These are phyloP conservation scores for Stentor coeruleus DNA, from an alignment of 73 alveolate species.

Conservation along the genomic window DNA sequence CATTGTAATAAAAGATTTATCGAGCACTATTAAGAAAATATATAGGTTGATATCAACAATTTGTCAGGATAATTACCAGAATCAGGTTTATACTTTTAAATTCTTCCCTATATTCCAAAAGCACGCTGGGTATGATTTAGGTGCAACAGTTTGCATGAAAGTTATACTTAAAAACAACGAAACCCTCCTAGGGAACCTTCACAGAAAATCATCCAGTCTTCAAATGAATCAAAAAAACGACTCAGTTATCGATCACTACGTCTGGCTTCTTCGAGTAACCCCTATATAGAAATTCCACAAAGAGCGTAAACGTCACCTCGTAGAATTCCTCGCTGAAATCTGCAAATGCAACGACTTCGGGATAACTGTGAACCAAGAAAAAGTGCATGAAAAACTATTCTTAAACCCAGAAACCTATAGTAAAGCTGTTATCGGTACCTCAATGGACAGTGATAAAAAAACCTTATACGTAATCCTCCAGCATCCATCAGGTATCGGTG, in stretches of 20 bases:
- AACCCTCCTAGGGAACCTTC: neutral
- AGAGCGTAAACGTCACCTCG: conserved; percentile 16
- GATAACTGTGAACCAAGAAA: conserved; percentile 16
- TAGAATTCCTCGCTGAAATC: neutral
- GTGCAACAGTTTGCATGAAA: conserved; percentile 25
- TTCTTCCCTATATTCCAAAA: neutral
- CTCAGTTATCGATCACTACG: neutral
- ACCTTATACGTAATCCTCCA: neutral
- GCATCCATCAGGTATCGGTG: neutral
- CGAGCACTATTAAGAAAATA: conserved; percentile 11
- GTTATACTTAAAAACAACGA: neutral
- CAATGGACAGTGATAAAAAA: neutral
- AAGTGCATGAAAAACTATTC: neutral
- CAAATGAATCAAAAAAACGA: neutral
- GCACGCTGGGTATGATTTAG: conserved; percentile 3
- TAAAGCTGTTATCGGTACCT: neutral
- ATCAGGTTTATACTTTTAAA: neutral
- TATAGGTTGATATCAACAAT: neutral
- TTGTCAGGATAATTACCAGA: conserved; percentile 20
- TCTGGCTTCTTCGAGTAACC: neutral
- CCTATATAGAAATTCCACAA: neutral
- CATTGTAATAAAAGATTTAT: neutral
- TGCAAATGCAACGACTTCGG: conserved; percentile 19
- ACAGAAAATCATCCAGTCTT: neutral
- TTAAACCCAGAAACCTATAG: neutral